phyloP scores from a whole-genome alignment of 2,329 filamentous ascomycete species.

The Pseudogymnoascus sp. region DNA sequence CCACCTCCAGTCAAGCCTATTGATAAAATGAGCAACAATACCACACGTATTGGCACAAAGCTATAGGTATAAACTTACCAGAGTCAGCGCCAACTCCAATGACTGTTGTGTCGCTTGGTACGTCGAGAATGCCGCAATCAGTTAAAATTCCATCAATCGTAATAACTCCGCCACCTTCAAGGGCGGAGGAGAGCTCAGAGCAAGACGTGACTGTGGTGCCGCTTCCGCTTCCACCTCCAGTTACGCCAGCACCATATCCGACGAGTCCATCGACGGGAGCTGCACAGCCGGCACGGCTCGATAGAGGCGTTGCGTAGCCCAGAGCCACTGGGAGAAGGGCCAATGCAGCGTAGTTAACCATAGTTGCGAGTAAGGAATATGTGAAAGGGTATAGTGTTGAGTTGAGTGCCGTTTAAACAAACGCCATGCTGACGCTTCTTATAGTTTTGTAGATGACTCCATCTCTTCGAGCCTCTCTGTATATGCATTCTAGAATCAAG shows the following conservation, averaged over 20 bases:
- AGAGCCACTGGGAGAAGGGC: background rate
- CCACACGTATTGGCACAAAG: background rate
- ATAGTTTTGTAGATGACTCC: background rate
- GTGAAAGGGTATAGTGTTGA: background rate
- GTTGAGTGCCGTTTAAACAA: background rate
- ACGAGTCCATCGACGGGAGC: background rate
- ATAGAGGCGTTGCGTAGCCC: background rate
- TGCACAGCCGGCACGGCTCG: background rate
- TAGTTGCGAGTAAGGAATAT: background rate
- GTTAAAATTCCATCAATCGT: constrained; percentile 34
- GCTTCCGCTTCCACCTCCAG: constrained; percentile 37
- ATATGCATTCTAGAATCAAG: background rate
- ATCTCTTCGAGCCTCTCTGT: background rate
- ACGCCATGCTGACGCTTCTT: background rate
- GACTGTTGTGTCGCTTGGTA: constrained; percentile 37
- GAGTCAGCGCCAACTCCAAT: constrained; percentile 37
- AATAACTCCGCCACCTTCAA: constrained; percentile 38
- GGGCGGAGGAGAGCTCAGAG: constrained; percentile 32
- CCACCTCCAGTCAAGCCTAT: constrained; percentile 36
- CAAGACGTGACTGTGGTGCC: constrained; percentile 40
- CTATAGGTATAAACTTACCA: background rate
- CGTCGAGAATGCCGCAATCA: constrained; percentile 16
- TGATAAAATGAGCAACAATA: background rate
- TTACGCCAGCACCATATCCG: constrained; percentile 17
- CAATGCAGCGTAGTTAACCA: background rate